Base-by-base conservation (phyloP, 306 rosid species). In the Erythrophleum fordii region DNA sequence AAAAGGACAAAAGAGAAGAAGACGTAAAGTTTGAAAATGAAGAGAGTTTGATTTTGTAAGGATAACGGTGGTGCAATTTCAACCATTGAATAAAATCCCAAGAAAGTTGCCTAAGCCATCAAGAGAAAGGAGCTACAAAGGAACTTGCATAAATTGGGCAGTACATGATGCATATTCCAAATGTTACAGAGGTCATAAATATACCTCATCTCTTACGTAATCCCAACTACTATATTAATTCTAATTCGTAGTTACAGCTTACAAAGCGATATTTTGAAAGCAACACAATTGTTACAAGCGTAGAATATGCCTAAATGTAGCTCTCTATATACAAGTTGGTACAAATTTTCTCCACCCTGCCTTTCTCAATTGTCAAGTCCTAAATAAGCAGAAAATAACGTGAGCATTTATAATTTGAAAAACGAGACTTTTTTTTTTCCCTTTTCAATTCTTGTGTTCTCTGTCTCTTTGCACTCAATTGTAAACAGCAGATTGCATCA, bases 231-330 rank as follows among this genome's bases (percentile, higher is more conserved):
- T 13, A 45, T 20, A 53, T 11, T 9, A 35, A 51, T 23, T 80
- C 44, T 22, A 34, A 20, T 66, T 41, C 8, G 8, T 64, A 31
- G 11, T 11, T 26, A 52, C 49, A 28, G 28, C 9, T 11, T 26
- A 52, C 49, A 28, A 41, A 29, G 11, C 16, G 11, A 11, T 5
- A 7, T 14, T 48, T 1, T 7, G 18, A 67, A 75, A 41, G 56
- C 71, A 72, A 72, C 35, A 64, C 28, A 44, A 13, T 52, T 23
- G 77, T 69, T 69, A 37, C 55, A 65, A 45, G 56, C 72, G 66
- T 59, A 72, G 48, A 29, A 44, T 22, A 78, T 58, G 34, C 68
- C 74, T 51, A 31, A 26, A 77, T 77, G 25, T 9, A 77, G 60
- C 55, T 64, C 69, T 64, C 42, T 51, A 53, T 25, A 68, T 26